These are phyloP conservation scores for Phlebiopsis flavidoalba DNA, from an alignment of 768 basidiomycete species.

Conservation along the genomic window DNA sequence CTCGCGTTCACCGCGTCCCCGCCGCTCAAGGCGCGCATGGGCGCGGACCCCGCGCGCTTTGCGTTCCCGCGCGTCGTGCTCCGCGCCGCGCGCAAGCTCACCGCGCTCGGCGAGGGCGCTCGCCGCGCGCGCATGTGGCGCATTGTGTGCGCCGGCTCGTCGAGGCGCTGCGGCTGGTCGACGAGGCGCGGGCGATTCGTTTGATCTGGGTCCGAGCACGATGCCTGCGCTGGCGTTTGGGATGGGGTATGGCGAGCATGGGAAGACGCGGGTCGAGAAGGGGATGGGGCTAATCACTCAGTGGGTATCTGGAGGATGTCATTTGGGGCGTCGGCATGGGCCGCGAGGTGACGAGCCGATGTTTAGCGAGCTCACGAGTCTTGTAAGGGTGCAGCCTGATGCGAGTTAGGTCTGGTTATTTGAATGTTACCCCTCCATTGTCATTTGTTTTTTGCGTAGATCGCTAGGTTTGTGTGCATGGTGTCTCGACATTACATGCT, in stretches of 20 bases:
- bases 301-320: constrained; percentile 60
- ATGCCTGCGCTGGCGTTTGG: constrained; percentile 69
- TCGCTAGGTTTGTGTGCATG: neutral
- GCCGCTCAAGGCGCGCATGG: constrained; percentile 60
- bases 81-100: constrained; percentile 63
- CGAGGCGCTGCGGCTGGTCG: constrained; percentile 75
- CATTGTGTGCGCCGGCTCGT: constrained; percentile 61
- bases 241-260: constrained; percentile 79
- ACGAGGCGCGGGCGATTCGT: constrained; percentile 67
- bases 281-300: constrained; percentile 75
- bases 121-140: constrained; percentile 47
- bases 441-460: neutral
- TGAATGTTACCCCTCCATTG: neutral
- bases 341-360: constrained; percentile 64
- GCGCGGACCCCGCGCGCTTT: constrained; percentile 56
- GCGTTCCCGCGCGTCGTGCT: constrained; percentile 69
- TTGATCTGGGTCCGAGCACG: constrained; percentile 54
- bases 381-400: constrained; percentile 51
- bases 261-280: constrained; percentile 58
- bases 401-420: neutral
- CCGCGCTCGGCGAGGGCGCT: constrained; percentile 43
- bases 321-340: constrained; percentile 70
- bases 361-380: constrained; percentile 77
- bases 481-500: neutral
- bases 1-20: constrained; percentile 80